A percentile compares a stretch with the other conserved stretches of the same genome.
Evolutionary conservation across 2,329 filamentous ascomycete genomes (phyloP).

Genomic region (Thielaviopsis musarum): DNA sequence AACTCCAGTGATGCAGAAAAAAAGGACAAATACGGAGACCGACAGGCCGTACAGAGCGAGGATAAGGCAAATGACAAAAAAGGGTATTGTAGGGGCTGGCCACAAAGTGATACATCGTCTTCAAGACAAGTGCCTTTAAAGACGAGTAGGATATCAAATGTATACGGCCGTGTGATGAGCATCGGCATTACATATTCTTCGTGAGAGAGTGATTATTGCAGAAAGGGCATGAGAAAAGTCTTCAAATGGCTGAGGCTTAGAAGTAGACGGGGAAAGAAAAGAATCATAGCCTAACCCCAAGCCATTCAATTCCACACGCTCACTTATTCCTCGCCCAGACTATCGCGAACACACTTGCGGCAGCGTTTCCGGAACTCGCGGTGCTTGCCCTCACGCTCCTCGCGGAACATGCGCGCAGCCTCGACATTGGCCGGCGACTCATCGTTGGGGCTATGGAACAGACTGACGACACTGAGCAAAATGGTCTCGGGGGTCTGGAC

Average conservation of each 20-base stretch:
- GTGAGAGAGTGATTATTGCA: too few species aligned
- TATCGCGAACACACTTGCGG: conserved; percentile 63
- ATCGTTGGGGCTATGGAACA: conserved; percentile 84
- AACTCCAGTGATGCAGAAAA: neutral
- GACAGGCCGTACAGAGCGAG: neutral
- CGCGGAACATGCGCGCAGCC: conserved; percentile 73
- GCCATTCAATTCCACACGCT: neutral
- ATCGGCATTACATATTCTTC: too few species aligned
- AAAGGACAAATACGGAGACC: neutral
- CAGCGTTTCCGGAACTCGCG: conserved; percentile 67
- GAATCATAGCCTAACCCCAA: too few species aligned
- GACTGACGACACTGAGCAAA: conserved; percentile 75
- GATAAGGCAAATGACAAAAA: neutral
- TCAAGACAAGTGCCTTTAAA: too few species aligned
- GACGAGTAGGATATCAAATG: too few species aligned
- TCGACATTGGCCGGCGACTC: conserved; percentile 93
- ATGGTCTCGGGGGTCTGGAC: conserved; percentile 95
- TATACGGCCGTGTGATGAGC: too few species aligned
- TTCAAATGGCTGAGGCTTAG: too few species aligned
- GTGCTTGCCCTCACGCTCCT: conserved; percentile 44
- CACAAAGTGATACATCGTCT: too few species aligned
- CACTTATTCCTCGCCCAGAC: conserved; percentile 51
- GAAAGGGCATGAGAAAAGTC: too few species aligned
- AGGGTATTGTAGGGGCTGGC: neutral
- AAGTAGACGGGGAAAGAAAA: too few species aligned